Conservation (phyloP, 2,329 filamentous ascomycete genomes). For the Alternaria triticimaculans region DNA sequence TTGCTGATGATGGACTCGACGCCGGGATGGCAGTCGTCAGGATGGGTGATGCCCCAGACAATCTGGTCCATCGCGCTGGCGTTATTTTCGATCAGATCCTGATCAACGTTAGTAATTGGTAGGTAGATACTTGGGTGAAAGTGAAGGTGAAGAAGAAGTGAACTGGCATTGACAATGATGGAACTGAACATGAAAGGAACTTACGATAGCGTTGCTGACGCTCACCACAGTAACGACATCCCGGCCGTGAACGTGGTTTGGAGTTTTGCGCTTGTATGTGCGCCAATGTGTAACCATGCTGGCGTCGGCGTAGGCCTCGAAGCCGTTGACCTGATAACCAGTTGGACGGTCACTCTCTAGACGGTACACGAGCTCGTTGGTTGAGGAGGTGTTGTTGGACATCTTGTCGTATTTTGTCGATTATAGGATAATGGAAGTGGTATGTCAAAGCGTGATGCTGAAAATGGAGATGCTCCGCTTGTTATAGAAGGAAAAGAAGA, state of each 20-base stretch:
- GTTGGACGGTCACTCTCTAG: background rate
- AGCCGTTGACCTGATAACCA: background rate
- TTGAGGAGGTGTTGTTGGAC: background rate
- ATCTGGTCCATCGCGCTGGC: slow-evolving; percentile 11
- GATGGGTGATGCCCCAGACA: slow-evolving; percentile 11
- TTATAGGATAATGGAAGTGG: background rate
- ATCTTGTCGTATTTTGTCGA: background rate
- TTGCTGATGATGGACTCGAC: slow-evolving; percentile 2
- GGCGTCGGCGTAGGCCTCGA: background rate
- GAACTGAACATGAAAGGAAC: background rate
- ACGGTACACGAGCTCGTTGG: background rate
- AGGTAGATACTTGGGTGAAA: background rate
- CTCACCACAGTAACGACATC: background rate
- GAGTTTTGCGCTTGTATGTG: background rate
- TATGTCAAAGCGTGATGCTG: background rate
- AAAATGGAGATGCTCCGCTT: background rate
- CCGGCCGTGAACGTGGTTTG: background rate
- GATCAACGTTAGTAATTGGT: background rate
- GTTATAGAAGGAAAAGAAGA: background rate
- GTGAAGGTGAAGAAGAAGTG: background rate
- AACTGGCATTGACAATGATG: background rate
- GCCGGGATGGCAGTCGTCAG: background rate
- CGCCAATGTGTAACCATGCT: background rate
- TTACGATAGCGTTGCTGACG: background rate
- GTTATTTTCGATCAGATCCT: slow-evolving; percentile 1